A percentile compares a stretch with the other conserved stretches of the same genome.
Evolutionary conservation across 495 filamentous ascomycete species (phyloP).

Genomic region (Ramalina intermedia): DNA sequence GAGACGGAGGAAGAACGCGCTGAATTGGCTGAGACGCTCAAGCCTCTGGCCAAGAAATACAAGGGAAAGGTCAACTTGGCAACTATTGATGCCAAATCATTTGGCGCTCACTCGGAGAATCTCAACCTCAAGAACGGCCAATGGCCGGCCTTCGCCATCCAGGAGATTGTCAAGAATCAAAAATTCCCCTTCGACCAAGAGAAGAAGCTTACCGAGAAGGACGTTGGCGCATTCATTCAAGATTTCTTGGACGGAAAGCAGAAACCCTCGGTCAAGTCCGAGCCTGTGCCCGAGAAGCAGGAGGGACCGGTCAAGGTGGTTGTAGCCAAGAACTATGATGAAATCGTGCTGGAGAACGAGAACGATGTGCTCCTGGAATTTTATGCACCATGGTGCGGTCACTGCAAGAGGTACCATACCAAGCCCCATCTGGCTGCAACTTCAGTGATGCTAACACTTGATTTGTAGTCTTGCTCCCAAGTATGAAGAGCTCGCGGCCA

Average conservation of each 20-base stretch:
- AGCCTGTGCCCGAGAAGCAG: slow-evolving; percentile 90
- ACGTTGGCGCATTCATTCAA: slow-evolving; percentile 71
- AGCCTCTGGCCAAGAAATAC: slow-evolving; percentile 39
- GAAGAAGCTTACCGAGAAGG: slow-evolving; percentile 60
- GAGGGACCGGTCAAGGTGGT: slow-evolving; percentile 80
- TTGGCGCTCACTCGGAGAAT: slow-evolving; percentile 90
- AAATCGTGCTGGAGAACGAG: slow-evolving; percentile 78
- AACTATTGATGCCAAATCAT: slow-evolving; percentile 91
- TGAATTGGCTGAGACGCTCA: slow-evolving; percentile 49
- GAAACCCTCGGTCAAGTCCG: slow-evolving; percentile 92
- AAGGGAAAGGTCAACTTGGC: slow-evolving; percentile 89
- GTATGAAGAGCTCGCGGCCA: slow-evolving; percentile 66
- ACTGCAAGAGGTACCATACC: slow-evolving; percentile 74
- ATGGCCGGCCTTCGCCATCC: slow-evolving; percentile 97
- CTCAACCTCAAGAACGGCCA: slow-evolving; percentile 90
- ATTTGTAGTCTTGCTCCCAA: slow-evolving; percentile 45
- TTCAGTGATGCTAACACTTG: slow-evolving; percentile 9
- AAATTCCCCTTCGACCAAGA: slow-evolving; percentile 91
- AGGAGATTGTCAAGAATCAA: slow-evolving; percentile 87
- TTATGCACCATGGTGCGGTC: slow-evolving; percentile 98
- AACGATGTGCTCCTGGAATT: slow-evolving; percentile 98
- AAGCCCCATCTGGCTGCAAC: not conserved
- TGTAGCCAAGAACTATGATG: slow-evolving; percentile 88
- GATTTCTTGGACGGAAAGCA: slow-evolving; percentile 80
- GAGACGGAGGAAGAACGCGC: slow-evolving; percentile 83